These are phyloP conservation scores for Pseudomicrostroma phylloplanum DNA, from an alignment of 1,284 basidiomycete genomes.

Conservation along the genomic window DNA sequence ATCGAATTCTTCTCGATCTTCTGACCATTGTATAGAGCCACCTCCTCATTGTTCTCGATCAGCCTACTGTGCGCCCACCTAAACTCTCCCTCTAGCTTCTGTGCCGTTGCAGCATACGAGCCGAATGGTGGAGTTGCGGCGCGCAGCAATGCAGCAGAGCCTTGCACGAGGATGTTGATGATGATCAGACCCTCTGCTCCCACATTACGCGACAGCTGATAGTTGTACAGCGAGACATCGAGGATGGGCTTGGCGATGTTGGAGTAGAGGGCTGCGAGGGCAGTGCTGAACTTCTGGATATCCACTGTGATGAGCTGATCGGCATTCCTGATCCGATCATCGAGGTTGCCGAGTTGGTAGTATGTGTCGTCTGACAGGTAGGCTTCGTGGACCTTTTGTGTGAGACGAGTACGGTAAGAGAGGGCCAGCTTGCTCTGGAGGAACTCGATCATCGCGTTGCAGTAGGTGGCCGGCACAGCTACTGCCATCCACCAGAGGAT, in stretches of 20 bases:
- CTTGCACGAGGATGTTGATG: conserved; percentile 76
- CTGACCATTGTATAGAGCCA: conserved; percentile 87
- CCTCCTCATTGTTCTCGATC: conserved; percentile 84
- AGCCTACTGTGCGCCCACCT: conserved; percentile 90
- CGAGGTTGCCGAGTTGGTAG: conserved; percentile 74
- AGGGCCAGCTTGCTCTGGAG: conserved; percentile 89
- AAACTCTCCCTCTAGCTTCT: conserved; percentile 70
- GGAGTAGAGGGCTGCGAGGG: conserved; percentile 82
- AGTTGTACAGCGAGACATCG: conserved; percentile 90
- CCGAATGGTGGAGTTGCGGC: conserved; percentile 80
- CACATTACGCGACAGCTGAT: conserved; percentile 85
- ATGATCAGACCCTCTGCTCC: conserved; percentile 86
- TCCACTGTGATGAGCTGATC: conserved; percentile 98
- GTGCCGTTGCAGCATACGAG: conserved; percentile 70
- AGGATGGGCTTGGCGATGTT: conserved; percentile 68
- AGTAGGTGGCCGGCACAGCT: conserved; percentile 77
- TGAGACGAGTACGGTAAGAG: conserved; percentile 82
- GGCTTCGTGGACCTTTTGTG: conserved; percentile 70
- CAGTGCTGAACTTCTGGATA: conserved; percentile 83
- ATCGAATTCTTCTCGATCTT: conserved; percentile 85
- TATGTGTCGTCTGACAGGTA: conserved; percentile 77
- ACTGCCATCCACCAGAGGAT: conserved; percentile 84
- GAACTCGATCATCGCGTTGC: conserved; percentile 85
- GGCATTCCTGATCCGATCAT: conserved; percentile 87
- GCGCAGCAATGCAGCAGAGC: conserved; percentile 35